Evolutionary conservation across 768 basidiomycete genomes (phyloP).

Genomic region (Baorangia bicolor): DNA sequence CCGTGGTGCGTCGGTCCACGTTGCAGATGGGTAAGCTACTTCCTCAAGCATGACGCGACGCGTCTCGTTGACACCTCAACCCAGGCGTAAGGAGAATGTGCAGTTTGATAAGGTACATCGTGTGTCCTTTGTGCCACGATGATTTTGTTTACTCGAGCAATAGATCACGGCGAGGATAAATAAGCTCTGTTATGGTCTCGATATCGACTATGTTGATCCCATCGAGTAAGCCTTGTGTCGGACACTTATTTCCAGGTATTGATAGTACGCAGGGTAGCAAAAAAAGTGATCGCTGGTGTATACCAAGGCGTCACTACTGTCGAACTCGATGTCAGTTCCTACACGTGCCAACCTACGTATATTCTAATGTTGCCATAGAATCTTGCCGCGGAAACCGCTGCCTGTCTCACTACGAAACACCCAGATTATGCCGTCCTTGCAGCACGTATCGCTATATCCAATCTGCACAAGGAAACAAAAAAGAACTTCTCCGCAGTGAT

Average conservation of each 20-base stretch:
- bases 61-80: constrained; percentile 17
- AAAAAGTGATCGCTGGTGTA: constrained; percentile 91
- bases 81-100: constrained; percentile 84
- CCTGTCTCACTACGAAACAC: constrained; percentile 94
- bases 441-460: constrained; percentile 97
- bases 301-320: constrained; percentile 96
- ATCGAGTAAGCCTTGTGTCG: constrained; percentile 59
- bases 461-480: constrained; percentile 98
- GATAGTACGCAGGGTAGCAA: constrained; percentile 59
- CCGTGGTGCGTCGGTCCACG: constrained; percentile 5
- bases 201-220: constrained; percentile 87
- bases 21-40: constrained; percentile 46
- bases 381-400: constrained; percentile 95
- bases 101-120: constrained; percentile 84
- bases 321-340: constrained; percentile 82
- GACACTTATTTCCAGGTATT: background rate
- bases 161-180: constrained; percentile 85
- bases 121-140: constrained; percentile 5
- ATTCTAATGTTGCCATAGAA: constrained; percentile 52
- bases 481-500: constrained; percentile 94
- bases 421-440: constrained; percentile 98
- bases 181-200: constrained; percentile 95
- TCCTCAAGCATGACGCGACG: constrained; percentile 18
- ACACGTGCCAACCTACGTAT: background rate
- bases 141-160: constrained; percentile 15